A percentile compares a stretch with the other conserved stretches of the same genome.
Conservation (phyloP, 495 filamentous ascomycete species). For the Penicillium angulare region DNA sequence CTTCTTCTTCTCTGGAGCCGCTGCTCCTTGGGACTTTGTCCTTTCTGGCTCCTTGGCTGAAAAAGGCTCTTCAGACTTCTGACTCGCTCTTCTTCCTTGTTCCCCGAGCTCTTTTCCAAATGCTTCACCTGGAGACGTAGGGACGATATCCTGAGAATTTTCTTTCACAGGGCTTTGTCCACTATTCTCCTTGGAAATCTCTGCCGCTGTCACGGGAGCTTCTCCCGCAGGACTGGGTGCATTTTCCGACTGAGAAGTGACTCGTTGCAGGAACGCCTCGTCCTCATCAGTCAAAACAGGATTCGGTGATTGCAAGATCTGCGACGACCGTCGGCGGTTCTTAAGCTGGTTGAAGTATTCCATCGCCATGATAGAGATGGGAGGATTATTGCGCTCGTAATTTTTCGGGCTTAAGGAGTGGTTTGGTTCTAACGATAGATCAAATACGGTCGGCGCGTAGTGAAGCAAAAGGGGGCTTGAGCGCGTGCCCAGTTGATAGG, state of each 20-base stretch:
- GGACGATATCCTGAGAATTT: conserved; percentile 32
- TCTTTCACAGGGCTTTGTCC: conserved; percentile 10
- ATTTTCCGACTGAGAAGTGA: conserved; percentile 37
- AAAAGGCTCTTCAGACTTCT: conserved; percentile 12
- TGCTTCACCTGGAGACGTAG: conserved; percentile 40
- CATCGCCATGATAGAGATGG: conserved; percentile 25
- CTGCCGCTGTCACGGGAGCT: neutral
- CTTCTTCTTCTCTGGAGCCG: conserved; percentile 33
- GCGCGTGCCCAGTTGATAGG: conserved; percentile 12
- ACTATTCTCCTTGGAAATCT: conserved; percentile 1
- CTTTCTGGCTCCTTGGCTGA: conserved; percentile 22
- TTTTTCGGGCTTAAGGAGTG: neutral
- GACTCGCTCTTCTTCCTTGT: conserved; percentile 26
- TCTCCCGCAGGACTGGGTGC: neutral
- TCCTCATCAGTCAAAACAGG: conserved; percentile 55
- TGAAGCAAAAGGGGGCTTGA: conserved; percentile 6
- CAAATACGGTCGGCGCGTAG: conserved; percentile 9
- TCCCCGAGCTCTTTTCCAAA: conserved; percentile 37
- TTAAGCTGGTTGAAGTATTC: conserved; percentile 42
- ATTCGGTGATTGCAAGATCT: conserved; percentile 32
- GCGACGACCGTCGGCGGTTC: conserved; percentile 28
- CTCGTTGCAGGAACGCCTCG: conserved; percentile 52
- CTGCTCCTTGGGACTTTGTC: conserved; percentile 3
- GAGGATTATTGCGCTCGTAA: neutral
- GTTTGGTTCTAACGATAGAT: neutral